Base-by-base conservation (phyloP, 495 filamentous ascomycete genomes). In the Hypoxylon trugodes region DNA sequence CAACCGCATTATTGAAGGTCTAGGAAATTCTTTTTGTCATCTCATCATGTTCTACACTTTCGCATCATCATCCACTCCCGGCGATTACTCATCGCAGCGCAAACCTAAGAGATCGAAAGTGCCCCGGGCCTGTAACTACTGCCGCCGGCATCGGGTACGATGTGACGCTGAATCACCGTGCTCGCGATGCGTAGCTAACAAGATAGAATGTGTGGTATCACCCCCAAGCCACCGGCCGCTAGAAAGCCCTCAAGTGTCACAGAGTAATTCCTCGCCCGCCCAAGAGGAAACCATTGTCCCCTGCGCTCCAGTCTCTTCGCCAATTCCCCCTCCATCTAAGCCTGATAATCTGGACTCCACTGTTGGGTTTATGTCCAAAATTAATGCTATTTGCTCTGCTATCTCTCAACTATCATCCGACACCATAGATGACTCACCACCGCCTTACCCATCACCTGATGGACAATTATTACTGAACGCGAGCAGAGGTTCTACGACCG, bases 341-440 rank as follows among this genome's bases (percentile, higher is more conserved):
- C 18, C 60, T 6, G 61, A 61, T 4, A 55, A 59, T 7, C 66
- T 66, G 30, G 73, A 75, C 21, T 75, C 69, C 2, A 64, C 69
- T 10, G 38, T 70, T 2, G 73, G 69, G 1, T 75, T 75, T 30
- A 70, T 75, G 26, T 54, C 73, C 13, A 65, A 69, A 33, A 70
- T 75, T 32, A 68, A 66, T 35, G 41, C 59, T 0, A 73, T 75
- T 48, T 75, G 71, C 46, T 72, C 71, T 18, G 49, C 49, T 4
- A 60, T 70, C 4, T 67, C 66, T 1, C 69, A 73, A 18, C 46
- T 68, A 2, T 62, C 68, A 2, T 46, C 49, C 16, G 26, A 54
- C 28, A 56, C 64, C 6, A 18, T 55, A 42, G 47, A 38, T n/a
- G 61, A 61, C 38, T 59, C 61, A 15, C 59, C 68, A 0, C 52